Evolutionary conservation across 192 early-diverging fungal species (phyloP), one percentile per base, ranked within the genome.

Genomic region (Phycomyces blakesleeanus): DNA sequence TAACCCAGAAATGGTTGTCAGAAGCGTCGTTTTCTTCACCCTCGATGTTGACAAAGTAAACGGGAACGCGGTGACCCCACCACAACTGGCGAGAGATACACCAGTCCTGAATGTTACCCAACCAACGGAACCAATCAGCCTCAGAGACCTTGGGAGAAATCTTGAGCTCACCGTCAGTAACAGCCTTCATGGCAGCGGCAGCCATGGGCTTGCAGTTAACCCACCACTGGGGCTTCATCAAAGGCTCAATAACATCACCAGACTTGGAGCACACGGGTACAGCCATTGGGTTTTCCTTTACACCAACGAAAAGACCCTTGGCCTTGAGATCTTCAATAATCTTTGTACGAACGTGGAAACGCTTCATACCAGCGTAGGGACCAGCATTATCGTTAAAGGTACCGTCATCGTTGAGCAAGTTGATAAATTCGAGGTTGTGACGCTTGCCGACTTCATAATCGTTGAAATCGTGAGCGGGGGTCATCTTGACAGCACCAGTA

Each of bases 171-270:
- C 92, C 94, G 44, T 87, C 80, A 44, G 77, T 79, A 38, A 95
- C 95, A 25, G 88, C 94, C 61, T 79, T 63, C 60, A 91, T 81
- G 15, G 97, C 95, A 1, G 87, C 85, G 12, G 73, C 71, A 12
- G 95, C 94, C 84, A 99, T 93, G 37, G 77, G 84, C 70, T 91
- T 82, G 82, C 91, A 94, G 79, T 84, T 86, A 29, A 98, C 91
- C 92, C 95, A 99, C 97, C 97, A 99, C 76, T 99, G 97, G 40
- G 97, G 97, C 82, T 97, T 99, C 86, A 99, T 87, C 57, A 97
- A 73, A 8, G 95, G 95, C 77, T 99, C 97, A 39, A 98, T 97
- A 56, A 99, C 79, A 76, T 99, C 97, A 40, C 87, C 85, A 22
- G 95, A 93, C 75, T 93, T 86, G 57, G 29, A 18, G 82, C 95